Evolutionary conservation across 768 basidiomycete genomes (phyloP).

Genomic region (Lentinula raphanica): DNA sequence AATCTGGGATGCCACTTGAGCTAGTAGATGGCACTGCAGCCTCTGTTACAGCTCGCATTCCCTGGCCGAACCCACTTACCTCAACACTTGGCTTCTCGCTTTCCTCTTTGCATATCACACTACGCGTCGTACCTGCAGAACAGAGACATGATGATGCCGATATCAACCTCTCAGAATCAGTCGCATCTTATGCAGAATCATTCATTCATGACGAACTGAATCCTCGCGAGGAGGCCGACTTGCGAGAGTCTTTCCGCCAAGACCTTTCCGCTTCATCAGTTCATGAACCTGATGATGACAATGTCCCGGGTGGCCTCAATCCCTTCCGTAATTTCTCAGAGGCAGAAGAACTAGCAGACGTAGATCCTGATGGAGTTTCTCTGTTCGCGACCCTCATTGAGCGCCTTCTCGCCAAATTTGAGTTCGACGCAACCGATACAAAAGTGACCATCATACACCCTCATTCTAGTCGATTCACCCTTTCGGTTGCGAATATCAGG

Average conservation of each 20-base stretch:
- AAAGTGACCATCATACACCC: constrained; percentile 67
- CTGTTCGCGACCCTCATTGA: constrained; percentile 79
- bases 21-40: constrained; percentile 70
- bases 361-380: constrained; percentile 71
- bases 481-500: constrained; percentile 50
- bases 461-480: constrained; percentile 53
- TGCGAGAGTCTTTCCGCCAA: constrained; percentile 65
- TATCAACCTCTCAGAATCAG: constrained; percentile 64
- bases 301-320: constrained; percentile 65
- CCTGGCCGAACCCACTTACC: constrained; percentile 80
- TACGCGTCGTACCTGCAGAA: constrained; percentile 27
- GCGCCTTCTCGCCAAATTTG: constrained; percentile 70
- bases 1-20: constrained; percentile 53
- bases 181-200: constrained; percentile 78
- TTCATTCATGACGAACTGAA: constrained; percentile 84
- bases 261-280: constrained; percentile 24
- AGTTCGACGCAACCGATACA: constrained; percentile 67
- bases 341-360: constrained; percentile 35
- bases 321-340: constrained; percentile 44
- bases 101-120: constrained; percentile 63
- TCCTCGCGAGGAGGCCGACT: constrained; percentile 60
- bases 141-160: constrained; percentile 11
- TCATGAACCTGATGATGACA: constrained; percentile 27
- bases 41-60: constrained; percentile 71
- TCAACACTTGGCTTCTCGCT: constrained; percentile 68